Evolutionary conservation across 371 early-diverging fungal genomes (phyloP), one percentile per base, ranked within the genome.

Genomic region (Mortierella sp.): DNA sequence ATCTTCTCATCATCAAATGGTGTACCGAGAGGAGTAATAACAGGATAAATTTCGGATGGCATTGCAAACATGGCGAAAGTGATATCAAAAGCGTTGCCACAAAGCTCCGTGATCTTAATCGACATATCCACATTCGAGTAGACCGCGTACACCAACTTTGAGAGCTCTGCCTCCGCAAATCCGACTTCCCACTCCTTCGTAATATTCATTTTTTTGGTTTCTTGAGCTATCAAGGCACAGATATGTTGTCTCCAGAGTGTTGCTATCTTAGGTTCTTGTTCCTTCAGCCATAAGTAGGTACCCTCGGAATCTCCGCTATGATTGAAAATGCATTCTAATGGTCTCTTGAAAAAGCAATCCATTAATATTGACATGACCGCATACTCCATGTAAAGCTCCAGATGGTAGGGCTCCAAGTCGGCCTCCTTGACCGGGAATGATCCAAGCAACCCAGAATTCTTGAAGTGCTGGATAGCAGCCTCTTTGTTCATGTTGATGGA

Each of bases 241-340:
- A 75, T 47, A 8, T 75, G 64, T 22, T 75, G 75, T 40, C 75
- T 69, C 75, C 75, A 75, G 7, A 66, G 66, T 8, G 35, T 56
- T n/a, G 60, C 65, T 42, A 56, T 42, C 37, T 60, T 65, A 42
- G 42, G 28, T 15, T 64, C 75, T 47, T 57, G 68, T 10, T 26
- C 8, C 4, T 49, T 34, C 57, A 75, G 57, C 70, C 70, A 75
- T 8, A 8, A 17, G 31, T 34, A 2, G 42, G 69, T 57, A 3
- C 1, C 32, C 51, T 56, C 51, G 32, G 69, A 75, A 22, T 42
- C 51, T 32, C 47, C 2, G 59, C 40, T 47, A 5, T 35, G 61
- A n/a, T 66, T 63, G 12, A 69, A 69, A 26, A 75, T 56, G 40
- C 69, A 65, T 40, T n/a, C 61, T 31, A 75, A 61, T 31, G 61